These are phyloP conservation scores for Boletales sp. DNA, from an alignment of 768 basidiomycete species.

Conservation along the genomic window DNA sequence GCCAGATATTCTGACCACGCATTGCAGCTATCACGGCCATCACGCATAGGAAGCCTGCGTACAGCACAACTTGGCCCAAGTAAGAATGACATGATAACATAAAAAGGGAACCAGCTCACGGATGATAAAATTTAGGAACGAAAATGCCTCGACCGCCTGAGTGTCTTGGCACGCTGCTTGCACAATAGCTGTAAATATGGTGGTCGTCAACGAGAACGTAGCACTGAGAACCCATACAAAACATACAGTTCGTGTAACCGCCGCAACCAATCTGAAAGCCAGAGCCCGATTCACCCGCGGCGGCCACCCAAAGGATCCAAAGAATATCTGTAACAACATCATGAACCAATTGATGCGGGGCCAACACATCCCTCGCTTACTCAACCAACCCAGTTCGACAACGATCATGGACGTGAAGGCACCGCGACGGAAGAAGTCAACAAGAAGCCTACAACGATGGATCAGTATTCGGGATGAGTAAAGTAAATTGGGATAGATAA, in stretches of 20 bases:
- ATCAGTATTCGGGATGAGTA: conserved; percentile 1
- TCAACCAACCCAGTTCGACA: conserved; percentile 36
- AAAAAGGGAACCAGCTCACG: conserved; percentile 18
- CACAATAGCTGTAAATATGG: conserved; percentile 3
- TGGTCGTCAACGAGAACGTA: background rate
- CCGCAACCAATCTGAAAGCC: conserved; percentile 10
- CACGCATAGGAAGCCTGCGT: conserved; percentile 23
- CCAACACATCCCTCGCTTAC: conserved; percentile 20
- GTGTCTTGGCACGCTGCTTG: conserved; percentile 25
- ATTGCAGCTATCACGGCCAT: conserved; percentile 24
- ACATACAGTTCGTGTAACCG: conserved; percentile 2
- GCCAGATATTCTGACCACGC: conserved; percentile 33
- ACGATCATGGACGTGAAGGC: conserved; percentile 37
- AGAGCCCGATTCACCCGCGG: conserved; percentile 28
- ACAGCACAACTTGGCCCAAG: conserved; percentile 29
- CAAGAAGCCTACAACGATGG: conserved; percentile 25
- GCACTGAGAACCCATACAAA: background rate
- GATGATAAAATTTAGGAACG: conserved; percentile 35
- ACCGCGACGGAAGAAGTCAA: conserved; percentile 35
- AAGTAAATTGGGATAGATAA: background rate
- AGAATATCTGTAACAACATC: conserved; percentile 24
- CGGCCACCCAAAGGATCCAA: conserved; percentile 39
- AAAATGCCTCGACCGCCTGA: conserved; percentile 33
- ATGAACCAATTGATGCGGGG: background rate
- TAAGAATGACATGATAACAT: background rate